Evolutionary conservation across 495 filamentous ascomycete genomes (phyloP), one percentile per base, ranked within the genome.

Genomic region (Tuber melanosporum): DNA sequence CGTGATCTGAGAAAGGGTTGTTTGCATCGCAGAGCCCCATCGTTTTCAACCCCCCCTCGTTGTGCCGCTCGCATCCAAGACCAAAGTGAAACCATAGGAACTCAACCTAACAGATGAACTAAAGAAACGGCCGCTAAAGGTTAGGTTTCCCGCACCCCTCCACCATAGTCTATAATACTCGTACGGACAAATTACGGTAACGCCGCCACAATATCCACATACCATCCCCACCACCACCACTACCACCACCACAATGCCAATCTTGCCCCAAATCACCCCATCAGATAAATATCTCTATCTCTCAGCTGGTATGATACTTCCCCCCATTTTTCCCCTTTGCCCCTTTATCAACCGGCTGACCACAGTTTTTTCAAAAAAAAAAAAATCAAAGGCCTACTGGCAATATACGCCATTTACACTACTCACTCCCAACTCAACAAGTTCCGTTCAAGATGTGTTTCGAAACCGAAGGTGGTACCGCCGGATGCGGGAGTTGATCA

Each of bases 401-500:
- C 79, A 42, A 71, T 71, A 45, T 74, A 39, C 15, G 80, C 79
- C 19, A 47, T 46, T 52, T 76, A 78, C 22, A 75, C 46, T 20
- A 71, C 80, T 3, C 72, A 73, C 3, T 75, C 76, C 19, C 80
- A 81, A 39, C 72, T 81, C 7, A 75, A 43, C 62, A 78, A 71
- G 43, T 81, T 78, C 70, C 81, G 78, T 49, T 71, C 39, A 42
- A 75, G 80, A 44, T 82, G 80, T 36, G 47, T 78, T 32, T 77
- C 79, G 8, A 82, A 74, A 43, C 75, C 80, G 22, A 72, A 52
- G 41, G 49, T 73, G 52, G 15, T 66, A 14, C 57, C 57, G 5
- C 62, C 66, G 47, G 73, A 81, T 71, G 79, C 79, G 49, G 76
- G 74, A 20, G 76, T 81, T 57, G 66, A 82, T 36, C 76, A 73